Percentiles rank a stretch among this genome's conserved stretches.
These are phyloP conservation scores for Saccharomycopsis olivae DNA, from an alignment of 805 yeast species.

Conservation along the genomic window DNA sequence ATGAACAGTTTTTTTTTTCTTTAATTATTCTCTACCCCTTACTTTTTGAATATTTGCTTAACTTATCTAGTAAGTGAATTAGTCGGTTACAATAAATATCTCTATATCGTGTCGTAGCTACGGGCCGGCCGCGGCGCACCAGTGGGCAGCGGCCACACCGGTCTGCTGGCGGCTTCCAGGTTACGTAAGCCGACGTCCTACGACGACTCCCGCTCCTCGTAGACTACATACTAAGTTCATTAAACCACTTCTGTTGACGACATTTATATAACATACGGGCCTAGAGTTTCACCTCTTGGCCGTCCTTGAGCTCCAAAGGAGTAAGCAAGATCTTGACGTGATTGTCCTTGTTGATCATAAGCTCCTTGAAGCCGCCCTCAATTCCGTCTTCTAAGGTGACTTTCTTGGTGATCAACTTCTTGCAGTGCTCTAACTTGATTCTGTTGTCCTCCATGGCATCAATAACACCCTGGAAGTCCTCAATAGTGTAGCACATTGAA, in stretches of 20 bases:
- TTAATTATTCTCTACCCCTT: not conserved
- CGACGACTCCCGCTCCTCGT: too few species aligned
- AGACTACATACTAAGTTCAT: too few species aligned
- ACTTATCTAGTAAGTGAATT: too few species aligned
- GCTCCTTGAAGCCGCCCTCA: constrained; percentile 32
- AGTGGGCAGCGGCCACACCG: too few species aligned
- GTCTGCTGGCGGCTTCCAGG: too few species aligned
- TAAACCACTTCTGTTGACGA: too few species aligned
- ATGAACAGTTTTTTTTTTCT: not conserved
- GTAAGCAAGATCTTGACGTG: constrained; percentile 36
- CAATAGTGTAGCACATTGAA: constrained; percentile 33
- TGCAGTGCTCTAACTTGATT: constrained; percentile 28
- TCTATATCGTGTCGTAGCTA: too few species aligned
- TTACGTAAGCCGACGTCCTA: too few species aligned
- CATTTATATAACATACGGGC: too few species aligned
- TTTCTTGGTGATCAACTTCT: constrained; percentile 30
- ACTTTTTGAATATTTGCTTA: not conserved
- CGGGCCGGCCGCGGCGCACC: too few species aligned
- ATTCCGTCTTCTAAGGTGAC: constrained; percentile 31
- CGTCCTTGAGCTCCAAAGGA: constrained; percentile 20
- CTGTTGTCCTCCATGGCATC: constrained; percentile 29
- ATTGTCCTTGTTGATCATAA: constrained; percentile 32
- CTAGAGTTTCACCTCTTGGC: constrained; percentile 11
- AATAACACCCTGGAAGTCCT: constrained; percentile 35
- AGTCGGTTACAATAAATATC: too few species aligned